phyloP scores from a whole-genome alignment of 176 grass and related monocot genomes.

The Oryza meyeriana region DNA sequence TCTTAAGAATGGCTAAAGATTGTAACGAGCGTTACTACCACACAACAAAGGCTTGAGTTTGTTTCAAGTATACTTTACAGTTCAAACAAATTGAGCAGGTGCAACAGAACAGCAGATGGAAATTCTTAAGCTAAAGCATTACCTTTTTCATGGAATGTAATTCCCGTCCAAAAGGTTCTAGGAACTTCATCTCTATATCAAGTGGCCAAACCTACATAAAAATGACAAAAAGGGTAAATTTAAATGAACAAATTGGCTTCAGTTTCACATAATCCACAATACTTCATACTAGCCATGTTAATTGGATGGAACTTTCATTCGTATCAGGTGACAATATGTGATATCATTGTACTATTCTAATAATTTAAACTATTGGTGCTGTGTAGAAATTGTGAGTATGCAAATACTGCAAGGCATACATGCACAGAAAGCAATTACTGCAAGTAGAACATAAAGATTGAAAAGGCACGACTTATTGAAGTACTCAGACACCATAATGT shows the following conservation, averaged over 20 bases:
- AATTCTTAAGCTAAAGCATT: slow-evolving; percentile 9
- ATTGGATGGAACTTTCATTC: not conserved
- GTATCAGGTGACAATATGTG: not conserved
- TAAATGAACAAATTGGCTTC: not conserved
- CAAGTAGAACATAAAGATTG: not conserved
- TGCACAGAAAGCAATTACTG: not conserved
- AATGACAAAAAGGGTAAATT: slow-evolving; percentile 8
- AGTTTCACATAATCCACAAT: not conserved
- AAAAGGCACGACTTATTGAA: not conserved
- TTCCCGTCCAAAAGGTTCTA: slow-evolving; percentile 73
- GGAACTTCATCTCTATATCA: slow-evolving; percentile 78
- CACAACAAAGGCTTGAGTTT: not conserved
- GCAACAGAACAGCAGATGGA: not conserved
- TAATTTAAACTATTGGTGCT: not conserved
- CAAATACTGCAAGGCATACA: not conserved
- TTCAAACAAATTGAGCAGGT: slow-evolving; percentile 5
- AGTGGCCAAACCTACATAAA: slow-evolving; percentile 84
- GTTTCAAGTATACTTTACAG: slow-evolving; percentile 5
- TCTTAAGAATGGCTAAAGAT: not conserved
- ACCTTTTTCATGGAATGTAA: slow-evolving; percentile 80
- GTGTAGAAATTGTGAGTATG: not conserved
- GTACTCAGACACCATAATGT: not conserved
- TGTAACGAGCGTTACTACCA: not conserved
- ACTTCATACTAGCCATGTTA: not conserved
- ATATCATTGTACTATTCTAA: not conserved